Base-by-base conservation (phyloP, 106 monocot species). In the Agapanthus africanus region DNA sequence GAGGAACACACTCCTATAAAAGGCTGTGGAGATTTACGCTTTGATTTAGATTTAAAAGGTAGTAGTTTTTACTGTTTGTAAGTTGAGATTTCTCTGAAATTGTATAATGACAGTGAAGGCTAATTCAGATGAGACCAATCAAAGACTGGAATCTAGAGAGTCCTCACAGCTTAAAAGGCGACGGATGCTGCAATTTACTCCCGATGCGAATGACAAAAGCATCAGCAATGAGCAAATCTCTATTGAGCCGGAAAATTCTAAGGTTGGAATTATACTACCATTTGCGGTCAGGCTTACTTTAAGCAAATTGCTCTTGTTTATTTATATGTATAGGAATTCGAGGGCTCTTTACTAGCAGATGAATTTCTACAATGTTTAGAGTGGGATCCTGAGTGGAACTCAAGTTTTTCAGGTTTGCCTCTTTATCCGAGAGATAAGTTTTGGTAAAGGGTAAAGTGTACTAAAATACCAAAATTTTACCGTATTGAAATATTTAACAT, bases 1-100 rank as follows among this genome's bases (percentile, higher is more conserved):
- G 80, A 49, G 37, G 80, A 81, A 23, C 77, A 85, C 28, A 85
- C 85, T 37, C 85, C 85, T 25, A 34, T 51, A 46, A 84, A 80
- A 46, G 77, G 80, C 19, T 66, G 71, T 40, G 57, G 27, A 44
- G 79, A 77, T n/a, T 68, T 74, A 47, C 66, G 54, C 15, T 62
- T 62, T 70, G 54, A 50, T 36, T 37, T 63, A 22, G 30, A 65
- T 63, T 49, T 22, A 35, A 59, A 42, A 72, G 77, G 85, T 81
- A 78, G 34, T 13, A 16, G 27, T 1, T 42, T n/a, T 39, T 28
- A 14, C 37, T 26, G 19, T 28, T 40, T 6, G 4, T n/a, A 0
- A n/a, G 10, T 22, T 28, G 22, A 21, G 27, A 37, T 44, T 59
- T 21, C 30, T 15, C 11, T 57, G 25, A 60, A 18, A n/a, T 4